Evolutionary conservation across 2,329 filamentous ascomycete species (phyloP).

Genomic region (Zasmidium angulare): DNA sequence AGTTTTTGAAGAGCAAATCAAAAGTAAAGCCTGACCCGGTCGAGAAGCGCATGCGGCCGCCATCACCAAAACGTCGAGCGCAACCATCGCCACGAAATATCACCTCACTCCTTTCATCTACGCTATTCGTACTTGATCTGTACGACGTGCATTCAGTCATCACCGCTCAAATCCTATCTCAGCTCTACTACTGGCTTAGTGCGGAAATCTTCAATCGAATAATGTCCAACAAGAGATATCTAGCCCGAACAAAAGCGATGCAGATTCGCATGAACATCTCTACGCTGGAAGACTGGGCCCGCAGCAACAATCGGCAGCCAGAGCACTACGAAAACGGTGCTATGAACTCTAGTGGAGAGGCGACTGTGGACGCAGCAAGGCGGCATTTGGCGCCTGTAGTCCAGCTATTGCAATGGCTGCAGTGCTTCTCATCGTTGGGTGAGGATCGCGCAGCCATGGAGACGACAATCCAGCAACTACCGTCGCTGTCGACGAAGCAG

Average conservation of each 20-base stretch:
- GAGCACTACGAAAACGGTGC: slow-evolving; percentile 95
- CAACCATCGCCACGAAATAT: slow-evolving; percentile 93
- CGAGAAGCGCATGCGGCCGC: slow-evolving; percentile 87
- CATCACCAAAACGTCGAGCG: slow-evolving; percentile 87
- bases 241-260: slow-evolving; percentile 97
- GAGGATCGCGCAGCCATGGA: slow-evolving; percentile 88
- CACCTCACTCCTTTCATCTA: slow-evolving; percentile 91
- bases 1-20: slow-evolving; percentile 87
- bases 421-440: slow-evolving; percentile 92
- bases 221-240: slow-evolving; percentile 92
- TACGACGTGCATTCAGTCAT: slow-evolving; percentile 99
- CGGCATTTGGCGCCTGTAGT: slow-evolving; percentile 86
- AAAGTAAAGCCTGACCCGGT: slow-evolving; percentile 85
- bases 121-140: slow-evolving; percentile 94
- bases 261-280: slow-evolving; percentile 99
- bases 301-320: slow-evolving; percentile 86
- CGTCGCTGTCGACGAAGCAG: slow-evolving; percentile 79
- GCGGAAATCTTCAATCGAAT: slow-evolving; percentile 97
- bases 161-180: slow-evolving; percentile 83
- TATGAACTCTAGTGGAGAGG: slow-evolving; percentile 80
- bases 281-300: slow-evolving; percentile 91
- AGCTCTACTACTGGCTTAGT: slow-evolving; percentile 93
- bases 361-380: slow-evolving; percentile 78
- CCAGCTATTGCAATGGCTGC: slow-evolving; percentile 93
- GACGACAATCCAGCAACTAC: slow-evolving; percentile 84